Percentiles rank a stretch among this genome's conserved stretches.
Evolutionary conservation across 495 filamentous ascomycete species (phyloP).

Genomic region (Cladorrhinum samala): DNA sequence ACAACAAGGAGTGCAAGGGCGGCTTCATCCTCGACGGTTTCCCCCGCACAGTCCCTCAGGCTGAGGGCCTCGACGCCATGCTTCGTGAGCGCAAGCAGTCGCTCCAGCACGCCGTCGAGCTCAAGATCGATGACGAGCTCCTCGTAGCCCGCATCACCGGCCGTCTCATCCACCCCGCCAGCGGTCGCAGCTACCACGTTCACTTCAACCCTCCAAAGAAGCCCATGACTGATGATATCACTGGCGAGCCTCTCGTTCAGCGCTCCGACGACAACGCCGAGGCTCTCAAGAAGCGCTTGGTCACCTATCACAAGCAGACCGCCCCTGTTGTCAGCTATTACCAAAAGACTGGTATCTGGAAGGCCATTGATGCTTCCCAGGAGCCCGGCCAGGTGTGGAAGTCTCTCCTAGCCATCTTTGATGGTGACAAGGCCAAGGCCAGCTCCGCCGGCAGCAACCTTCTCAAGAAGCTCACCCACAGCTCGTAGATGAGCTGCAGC

Average conservation of each 20-base stretch:
- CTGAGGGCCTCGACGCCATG: conserved; percentile 91
- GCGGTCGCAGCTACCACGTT: conserved; percentile 93
- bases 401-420: conserved; percentile 78
- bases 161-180: conserved; percentile 90
- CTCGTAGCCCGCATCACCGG: conserved; percentile 95
- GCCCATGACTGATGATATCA: conserved; percentile 91
- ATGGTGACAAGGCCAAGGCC: conserved; percentile 48
- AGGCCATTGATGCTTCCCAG: conserved; percentile 91
- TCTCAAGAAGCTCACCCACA: conserved; percentile 43
- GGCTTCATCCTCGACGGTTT: conserved; percentile 99
- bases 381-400: conserved; percentile 95
- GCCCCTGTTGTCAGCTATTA: conserved; percentile 90
- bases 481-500: conserved; percentile 24
- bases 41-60: conserved; percentile 92
- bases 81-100: conserved; percentile 63
- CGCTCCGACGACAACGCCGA: conserved; percentile 96
- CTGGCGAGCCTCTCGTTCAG: conserved; percentile 94
- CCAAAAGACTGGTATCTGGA: conserved; percentile 95
- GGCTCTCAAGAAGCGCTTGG: conserved; percentile 90
- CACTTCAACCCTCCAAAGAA: conserved; percentile 98
- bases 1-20: conserved; percentile 91
- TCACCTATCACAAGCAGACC: conserved; percentile 92
- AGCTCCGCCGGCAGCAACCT: conserved; percentile 34
- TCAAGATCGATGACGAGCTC: conserved; percentile 91
- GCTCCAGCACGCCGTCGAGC: conserved; percentile 88